Evolutionary conservation across 1,284 basidiomycete species (phyloP).

Genomic region (Somion occarium): DNA sequence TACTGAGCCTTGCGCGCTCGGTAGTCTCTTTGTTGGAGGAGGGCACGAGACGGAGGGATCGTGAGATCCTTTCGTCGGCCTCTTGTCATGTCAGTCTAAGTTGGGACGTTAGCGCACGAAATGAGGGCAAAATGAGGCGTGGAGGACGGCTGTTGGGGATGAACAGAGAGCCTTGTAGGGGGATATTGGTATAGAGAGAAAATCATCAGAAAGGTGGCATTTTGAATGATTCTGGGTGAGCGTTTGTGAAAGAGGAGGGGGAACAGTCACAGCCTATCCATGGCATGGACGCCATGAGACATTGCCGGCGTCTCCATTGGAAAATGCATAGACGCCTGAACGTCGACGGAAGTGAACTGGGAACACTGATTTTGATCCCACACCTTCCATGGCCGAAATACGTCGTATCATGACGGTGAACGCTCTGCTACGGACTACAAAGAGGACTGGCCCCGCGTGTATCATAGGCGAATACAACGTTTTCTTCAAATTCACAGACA

Average conservation of each 20-base stretch:
- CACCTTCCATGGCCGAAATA: not conserved
- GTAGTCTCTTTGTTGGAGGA: slow-evolving; percentile 58
- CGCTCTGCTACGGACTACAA: too few relatives aligned
- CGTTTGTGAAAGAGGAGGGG: not conserved
- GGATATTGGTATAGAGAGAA: not conserved
- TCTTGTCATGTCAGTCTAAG: slow-evolving; percentile 43
- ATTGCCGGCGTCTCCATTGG: too few relatives aligned
- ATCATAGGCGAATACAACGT: too few relatives aligned
- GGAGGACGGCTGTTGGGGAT: not conserved
- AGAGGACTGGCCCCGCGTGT: too few relatives aligned
- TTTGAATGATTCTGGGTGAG: slow-evolving; percentile 3
- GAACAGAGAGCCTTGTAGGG: not conserved
- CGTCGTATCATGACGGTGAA: not conserved
- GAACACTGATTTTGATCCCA: not conserved
- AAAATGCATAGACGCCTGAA: too few relatives aligned
- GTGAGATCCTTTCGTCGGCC: slow-evolving; percentile 59
- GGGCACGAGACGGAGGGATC: slow-evolving; percentile 38
- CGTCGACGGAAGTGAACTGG: too few relatives aligned
- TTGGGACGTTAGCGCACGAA: not conserved
- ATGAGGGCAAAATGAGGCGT: not conserved
- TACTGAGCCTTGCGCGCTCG: slow-evolving; percentile 57
- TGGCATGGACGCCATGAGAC: not conserved
- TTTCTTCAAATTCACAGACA: too few relatives aligned
- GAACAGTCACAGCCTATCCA: not conserved
- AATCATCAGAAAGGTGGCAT: slow-evolving; percentile 2